Evolutionary conservation across 805 yeast species (phyloP).

Genomic region (Ogataea methylovora): DNA sequence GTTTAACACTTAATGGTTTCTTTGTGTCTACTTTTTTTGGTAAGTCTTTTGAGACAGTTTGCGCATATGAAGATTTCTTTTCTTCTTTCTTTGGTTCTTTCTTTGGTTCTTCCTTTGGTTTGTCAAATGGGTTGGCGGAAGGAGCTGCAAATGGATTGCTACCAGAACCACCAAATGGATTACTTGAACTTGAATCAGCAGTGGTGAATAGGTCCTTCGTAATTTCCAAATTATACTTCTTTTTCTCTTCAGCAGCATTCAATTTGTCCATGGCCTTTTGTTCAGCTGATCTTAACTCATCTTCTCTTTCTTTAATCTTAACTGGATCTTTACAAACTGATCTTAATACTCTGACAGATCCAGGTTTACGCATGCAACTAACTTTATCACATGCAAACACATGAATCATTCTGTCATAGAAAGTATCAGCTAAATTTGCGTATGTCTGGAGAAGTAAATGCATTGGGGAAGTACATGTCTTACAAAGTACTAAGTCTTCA

Average conservation of each 20-base stretch:
- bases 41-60: slow-evolving; percentile 14
- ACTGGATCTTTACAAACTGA: slow-evolving; percentile 60
- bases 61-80: slow-evolving; percentile 13
- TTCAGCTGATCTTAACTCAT: slow-evolving; percentile 31
- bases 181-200: slow-evolving; percentile 5
- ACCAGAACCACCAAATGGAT: slow-evolving; percentile 14
- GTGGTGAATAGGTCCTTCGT: slow-evolving; percentile 27
- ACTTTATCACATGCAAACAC: slow-evolving; percentile 65
- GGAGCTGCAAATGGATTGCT: slow-evolving; percentile 14
- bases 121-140: slow-evolving; percentile 4
- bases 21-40: slow-evolving; percentile 8
- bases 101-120: background rate
- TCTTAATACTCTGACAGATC: slow-evolving; percentile 69
- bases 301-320: slow-evolving; percentile 31
- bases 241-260: slow-evolving; percentile 33
- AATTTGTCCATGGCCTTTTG: slow-evolving; percentile 36
- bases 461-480: slow-evolving; percentile 54
- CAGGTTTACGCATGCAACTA: slow-evolving; percentile 60
- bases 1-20: slow-evolving; percentile 8
- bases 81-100: background rate
- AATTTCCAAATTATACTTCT: slow-evolving; percentile 29
- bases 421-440: slow-evolving; percentile 65
- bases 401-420: slow-evolving; percentile 77
- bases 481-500: slow-evolving; percentile 49
- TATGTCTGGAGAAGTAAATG: slow-evolving; percentile 70